Base-by-base conservation (phyloP, 306 rosid species). In the Ziziphus jujuba region DNA sequence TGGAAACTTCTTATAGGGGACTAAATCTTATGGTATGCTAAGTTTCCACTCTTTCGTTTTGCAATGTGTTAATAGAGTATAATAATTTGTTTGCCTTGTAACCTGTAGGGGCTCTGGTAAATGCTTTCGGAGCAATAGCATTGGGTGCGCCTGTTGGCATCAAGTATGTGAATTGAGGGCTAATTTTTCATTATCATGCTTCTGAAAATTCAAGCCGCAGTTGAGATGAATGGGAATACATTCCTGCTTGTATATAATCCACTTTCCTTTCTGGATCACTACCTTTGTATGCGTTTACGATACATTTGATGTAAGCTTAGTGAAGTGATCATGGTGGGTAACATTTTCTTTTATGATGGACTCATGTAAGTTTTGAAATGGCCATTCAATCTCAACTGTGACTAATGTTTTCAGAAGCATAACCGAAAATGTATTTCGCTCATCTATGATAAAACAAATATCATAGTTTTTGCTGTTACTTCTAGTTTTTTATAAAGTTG, bases 71-170 rank as follows among this genome's bases (percentile, higher is more conserved):
- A 38, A 17, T 25, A 31, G 21, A 12, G 49, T 48, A 38, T 48
- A 11, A 48, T 48, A 35, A 13, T 17, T 71, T 65, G 56, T 57
- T 36, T 63, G 67, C 40, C 43, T 52, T 77, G 59, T 62, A 15
- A 64, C 54, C 17, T 87, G 75, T 78, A 93, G 98, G 98, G 74
- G 90, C 91, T 67, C 52, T 85, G 17, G 38, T 93, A 59, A 87
- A 69, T 78, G 83, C 85, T 51, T 78, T 93, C 44, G 97, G 91
- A 80, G 96, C 97, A 74, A 66, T 93, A 53, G 89, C 89, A 55
- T 78, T 93, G 83, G 96, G 97, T 59, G 91, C 99, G 4, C 99
- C 97, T 44, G 81, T 82, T 62, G 86, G 89, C 70, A 61, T 57
- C 75, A 89, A 77, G 97, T 93, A 93, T 72, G 97, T 89, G 72